Evolutionary conservation across 148 eudicot genomes (phyloP).

Genomic region (Tetragonia tetragonoides): DNA sequence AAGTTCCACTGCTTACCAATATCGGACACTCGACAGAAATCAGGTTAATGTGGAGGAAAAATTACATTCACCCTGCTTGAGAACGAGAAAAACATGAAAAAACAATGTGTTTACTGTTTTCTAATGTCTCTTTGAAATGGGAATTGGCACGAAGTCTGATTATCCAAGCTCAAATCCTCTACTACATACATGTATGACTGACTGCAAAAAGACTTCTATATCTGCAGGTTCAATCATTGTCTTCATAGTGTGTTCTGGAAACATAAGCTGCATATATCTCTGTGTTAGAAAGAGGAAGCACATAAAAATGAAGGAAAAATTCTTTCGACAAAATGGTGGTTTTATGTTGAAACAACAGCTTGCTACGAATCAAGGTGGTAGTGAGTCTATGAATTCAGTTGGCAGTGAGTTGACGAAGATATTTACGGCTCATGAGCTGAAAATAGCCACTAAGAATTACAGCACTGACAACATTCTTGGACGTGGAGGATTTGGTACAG

Average conservation of each 20-base stretch:
- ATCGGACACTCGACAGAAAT: too few relatives aligned
- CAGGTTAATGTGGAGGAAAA: too few relatives aligned
- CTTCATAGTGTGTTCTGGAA: conserved; percentile 11
- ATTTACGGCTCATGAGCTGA: conserved; percentile 15
- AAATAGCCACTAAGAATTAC: conserved; percentile 22
- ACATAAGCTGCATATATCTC: conserved; percentile 22
- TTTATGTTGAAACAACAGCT: conserved; percentile 16
- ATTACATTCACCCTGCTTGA: too few relatives aligned
- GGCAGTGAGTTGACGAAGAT: conserved; percentile 15
- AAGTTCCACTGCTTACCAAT: too few relatives aligned
- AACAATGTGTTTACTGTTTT: too few relatives aligned
- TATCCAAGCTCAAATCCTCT: too few relatives aligned
- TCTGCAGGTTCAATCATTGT: conserved; percentile 10
- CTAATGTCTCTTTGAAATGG: too few relatives aligned
- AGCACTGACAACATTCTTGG: conserved; percentile 25
- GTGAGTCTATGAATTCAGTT: too few relatives aligned
- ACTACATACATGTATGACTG: too few relatives aligned
- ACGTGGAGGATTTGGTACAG: conserved; percentile 29
- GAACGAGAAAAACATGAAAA: too few relatives aligned
- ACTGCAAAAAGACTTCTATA: too few relatives aligned
- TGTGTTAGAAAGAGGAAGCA: conserved; percentile 16
- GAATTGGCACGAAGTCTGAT: too few relatives aligned
- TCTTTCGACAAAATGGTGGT: conserved; percentile 24
- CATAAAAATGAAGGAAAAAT: conserved; percentile 17
- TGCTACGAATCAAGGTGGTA: neutral